Evolutionary conservation across 2,329 filamentous ascomycete species (phyloP).

Genomic region (Curvularia sp.): DNA sequence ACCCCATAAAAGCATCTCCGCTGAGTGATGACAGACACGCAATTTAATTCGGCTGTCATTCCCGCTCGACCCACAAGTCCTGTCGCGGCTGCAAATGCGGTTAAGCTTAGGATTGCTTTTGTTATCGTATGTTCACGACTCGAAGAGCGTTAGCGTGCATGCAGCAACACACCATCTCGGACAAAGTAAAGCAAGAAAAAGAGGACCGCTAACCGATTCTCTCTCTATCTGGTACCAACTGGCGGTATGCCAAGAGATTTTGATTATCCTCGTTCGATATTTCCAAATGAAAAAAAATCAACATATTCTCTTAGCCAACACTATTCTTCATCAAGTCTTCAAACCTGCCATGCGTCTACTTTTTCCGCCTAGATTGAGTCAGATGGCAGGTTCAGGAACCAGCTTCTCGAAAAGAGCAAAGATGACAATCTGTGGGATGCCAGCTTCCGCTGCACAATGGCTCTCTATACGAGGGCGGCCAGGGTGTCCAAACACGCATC

Average conservation of each 20-base stretch:
- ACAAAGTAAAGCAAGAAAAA: background rate
- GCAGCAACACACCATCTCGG: background rate
- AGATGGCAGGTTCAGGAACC: background rate
- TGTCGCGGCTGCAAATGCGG: background rate
- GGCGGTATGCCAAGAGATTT: background rate
- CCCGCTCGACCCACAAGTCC: background rate
- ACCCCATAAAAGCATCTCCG: background rate
- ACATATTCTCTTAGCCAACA: background rate
- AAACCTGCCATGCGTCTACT: background rate
- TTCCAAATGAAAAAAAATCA: background rate
- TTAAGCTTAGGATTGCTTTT: background rate
- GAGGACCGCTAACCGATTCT: background rate
- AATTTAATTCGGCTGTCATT: background rate
- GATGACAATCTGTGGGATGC: background rate
- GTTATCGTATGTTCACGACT: background rate
- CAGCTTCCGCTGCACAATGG: background rate
- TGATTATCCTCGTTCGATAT: background rate
- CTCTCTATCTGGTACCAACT: no score
- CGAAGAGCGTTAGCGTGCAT: background rate
- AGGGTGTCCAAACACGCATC: background rate
- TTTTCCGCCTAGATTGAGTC: background rate
- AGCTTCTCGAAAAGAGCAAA: background rate
- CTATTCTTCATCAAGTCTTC: background rate
- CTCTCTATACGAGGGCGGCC: background rate
- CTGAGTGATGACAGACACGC: slow-evolving; percentile 1